phyloP scores from a whole-genome alignment of 768 basidiomycete genomes.

The Lactarius pseudohatsudake region DNA sequence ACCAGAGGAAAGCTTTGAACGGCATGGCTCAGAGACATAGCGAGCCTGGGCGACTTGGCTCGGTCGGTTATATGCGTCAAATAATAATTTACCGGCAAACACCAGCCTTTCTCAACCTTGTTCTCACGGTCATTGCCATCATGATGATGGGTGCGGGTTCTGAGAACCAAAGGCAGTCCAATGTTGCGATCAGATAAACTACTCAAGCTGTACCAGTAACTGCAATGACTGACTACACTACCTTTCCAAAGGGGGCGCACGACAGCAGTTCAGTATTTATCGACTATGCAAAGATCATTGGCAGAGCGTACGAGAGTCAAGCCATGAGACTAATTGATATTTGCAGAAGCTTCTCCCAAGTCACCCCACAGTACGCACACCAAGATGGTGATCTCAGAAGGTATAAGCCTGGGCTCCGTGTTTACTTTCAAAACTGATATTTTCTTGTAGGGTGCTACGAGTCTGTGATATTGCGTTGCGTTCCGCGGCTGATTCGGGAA shows the following conservation, averaged over 20 bases:
- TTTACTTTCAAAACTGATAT: background rate
- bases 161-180: no score
- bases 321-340: slow-evolving; percentile 1
- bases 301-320: slow-evolving; percentile 1
- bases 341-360: background rate
- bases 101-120: no score
- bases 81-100: no score
- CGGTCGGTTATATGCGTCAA: no score
- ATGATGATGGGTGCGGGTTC: no score
- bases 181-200: no score
- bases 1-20: background rate
- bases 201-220: no score
- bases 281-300: background rate
- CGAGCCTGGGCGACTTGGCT: background rate
- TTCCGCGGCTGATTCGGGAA: background rate
- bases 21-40: slow-evolving; percentile 9
- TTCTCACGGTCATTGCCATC: no score
- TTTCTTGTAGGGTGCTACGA: background rate
- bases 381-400: background rate
- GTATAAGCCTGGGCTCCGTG: background rate
- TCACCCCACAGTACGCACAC: no score
- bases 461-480: background rate
- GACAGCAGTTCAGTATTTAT: background rate
- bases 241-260: background rate
- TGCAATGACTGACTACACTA: background rate